Conservation (phyloP, 2,329 filamentous ascomycete genomes). For the Pseudogymnoascus sp. region DNA sequence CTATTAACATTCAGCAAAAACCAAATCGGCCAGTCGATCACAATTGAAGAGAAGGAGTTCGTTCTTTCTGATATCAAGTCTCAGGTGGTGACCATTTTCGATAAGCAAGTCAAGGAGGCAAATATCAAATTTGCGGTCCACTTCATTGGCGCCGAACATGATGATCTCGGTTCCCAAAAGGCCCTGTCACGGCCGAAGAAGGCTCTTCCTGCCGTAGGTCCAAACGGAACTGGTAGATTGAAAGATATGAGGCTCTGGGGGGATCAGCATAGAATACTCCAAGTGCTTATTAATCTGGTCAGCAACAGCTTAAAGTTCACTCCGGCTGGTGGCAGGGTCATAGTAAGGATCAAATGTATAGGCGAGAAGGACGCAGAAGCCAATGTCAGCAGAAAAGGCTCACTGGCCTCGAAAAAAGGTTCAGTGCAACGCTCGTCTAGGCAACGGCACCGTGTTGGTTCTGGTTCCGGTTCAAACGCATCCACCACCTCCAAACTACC, state of each 20-base stretch:
- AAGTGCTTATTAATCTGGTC: slow-evolving; percentile 89
- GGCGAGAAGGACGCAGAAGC: slow-evolving; percentile 40
- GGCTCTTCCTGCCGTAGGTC: slow-evolving; percentile 51
- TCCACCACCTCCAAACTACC: slow-evolving; percentile 41
- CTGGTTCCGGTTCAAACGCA: slow-evolving; percentile 36
- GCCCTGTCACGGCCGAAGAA: slow-evolving; percentile 19
- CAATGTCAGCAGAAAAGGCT: slow-evolving; percentile 23
- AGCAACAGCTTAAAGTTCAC: slow-evolving; percentile 93
- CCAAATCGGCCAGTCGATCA: slow-evolving; percentile 79
- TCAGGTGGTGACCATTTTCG: slow-evolving; percentile 79
- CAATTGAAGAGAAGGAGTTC: slow-evolving; percentile 79
- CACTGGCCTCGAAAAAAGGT: slow-evolving; percentile 17
- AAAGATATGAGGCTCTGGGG: slow-evolving; percentile 83
- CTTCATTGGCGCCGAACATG: slow-evolving; percentile 50
- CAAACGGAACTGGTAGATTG: slow-evolving; percentile 58
- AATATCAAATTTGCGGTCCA: slow-evolving; percentile 65
- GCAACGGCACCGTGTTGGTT: slow-evolving; percentile 21
- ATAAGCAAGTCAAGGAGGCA: slow-evolving; percentile 78
- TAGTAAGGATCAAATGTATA: slow-evolving; percentile 67
- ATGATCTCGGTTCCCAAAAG: slow-evolving; percentile 14
- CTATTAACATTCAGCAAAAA: slow-evolving; percentile 91
- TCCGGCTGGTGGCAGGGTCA: slow-evolving; percentile 64
- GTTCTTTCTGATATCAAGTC: slow-evolving; percentile 73
- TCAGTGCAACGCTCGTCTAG: slow-evolving; percentile 20
- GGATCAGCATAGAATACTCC: slow-evolving; percentile 84